These are phyloP conservation scores for Talaromyces sp. DNA, from an alignment of 2,329 filamentous ascomycete genomes.

Conservation along the genomic window DNA sequence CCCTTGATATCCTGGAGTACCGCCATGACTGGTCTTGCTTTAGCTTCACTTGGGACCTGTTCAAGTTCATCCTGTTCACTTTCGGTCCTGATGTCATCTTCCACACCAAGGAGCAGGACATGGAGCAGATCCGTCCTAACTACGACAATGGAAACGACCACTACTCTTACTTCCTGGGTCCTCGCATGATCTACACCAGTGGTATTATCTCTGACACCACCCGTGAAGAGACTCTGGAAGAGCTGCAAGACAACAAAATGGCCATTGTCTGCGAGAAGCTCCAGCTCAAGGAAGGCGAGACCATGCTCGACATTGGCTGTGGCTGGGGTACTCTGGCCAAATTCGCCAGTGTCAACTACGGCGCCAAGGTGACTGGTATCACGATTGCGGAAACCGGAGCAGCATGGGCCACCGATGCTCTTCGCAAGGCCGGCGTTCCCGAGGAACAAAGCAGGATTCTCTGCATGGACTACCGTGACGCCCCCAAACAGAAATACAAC, in stretches of 20 bases:
- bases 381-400: constrained; percentile 95
- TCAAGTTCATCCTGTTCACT: constrained; percentile 80
- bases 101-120: constrained; percentile 83
- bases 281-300: constrained; percentile 71
- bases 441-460: constrained; percentile 87
- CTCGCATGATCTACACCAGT: constrained; percentile 97
- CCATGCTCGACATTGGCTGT: constrained; percentile 87
- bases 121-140: constrained; percentile 90
- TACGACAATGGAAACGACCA: constrained; percentile 98
- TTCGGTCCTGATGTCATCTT: constrained; percentile 87
- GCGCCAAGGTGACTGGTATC: constrained; percentile 76
- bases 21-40: constrained; percentile 96
- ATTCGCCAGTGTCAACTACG: constrained; percentile 88
- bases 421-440: constrained; percentile 72
- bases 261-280: constrained; percentile 95
- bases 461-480: constrained; percentile 96
- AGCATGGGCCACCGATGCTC: constrained; percentile 86
- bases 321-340: constrained; percentile 95
- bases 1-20: constrained; percentile 83
- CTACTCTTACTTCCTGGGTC: constrained; percentile 96
- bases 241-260: constrained; percentile 97
- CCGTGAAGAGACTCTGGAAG: constrained; percentile 81
- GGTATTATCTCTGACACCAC: constrained; percentile 84
- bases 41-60: constrained; percentile 76
- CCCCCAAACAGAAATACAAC: constrained; percentile 70